phyloP scores from a whole-genome alignment of 2,329 filamentous ascomycete genomes.

The Thermoascus crustaceus region DNA sequence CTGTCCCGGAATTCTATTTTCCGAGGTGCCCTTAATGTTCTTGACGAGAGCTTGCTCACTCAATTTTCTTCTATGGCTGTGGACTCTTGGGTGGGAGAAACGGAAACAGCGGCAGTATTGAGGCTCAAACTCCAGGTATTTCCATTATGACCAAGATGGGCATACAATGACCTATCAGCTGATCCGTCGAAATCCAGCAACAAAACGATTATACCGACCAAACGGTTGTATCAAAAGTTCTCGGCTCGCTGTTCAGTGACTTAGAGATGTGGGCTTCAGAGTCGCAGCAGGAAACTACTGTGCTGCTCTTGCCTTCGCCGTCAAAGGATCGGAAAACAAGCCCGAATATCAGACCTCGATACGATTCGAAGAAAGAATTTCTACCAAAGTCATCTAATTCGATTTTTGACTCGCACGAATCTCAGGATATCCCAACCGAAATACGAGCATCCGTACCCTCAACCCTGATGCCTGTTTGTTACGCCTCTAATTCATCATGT shows the following conservation, averaged over 20 bases:
- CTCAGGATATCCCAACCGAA: slow-evolving; percentile 33
- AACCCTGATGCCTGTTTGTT: slow-evolving; percentile 63
- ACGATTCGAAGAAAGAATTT: slow-evolving; percentile 3
- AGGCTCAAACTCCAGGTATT: slow-evolving; percentile 28
- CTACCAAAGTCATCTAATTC: slow-evolving; percentile 3
- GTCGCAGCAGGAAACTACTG: slow-evolving; percentile 49
- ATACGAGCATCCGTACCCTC: slow-evolving; percentile 26
- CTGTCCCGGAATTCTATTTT: slow-evolving; percentile 14
- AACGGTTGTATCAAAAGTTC: slow-evolving; percentile 32
- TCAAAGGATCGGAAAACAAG: slow-evolving; percentile 1
- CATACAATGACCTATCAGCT: background rate
- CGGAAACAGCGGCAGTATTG: slow-evolving; percentile 13
- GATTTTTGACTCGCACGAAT: slow-evolving; percentile 2
- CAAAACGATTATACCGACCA: slow-evolving; percentile 7
- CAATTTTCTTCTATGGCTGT: slow-evolving; percentile 29
- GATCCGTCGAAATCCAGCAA: slow-evolving; percentile 15
- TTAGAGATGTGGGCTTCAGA: slow-evolving; percentile 42
- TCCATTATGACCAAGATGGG: slow-evolving; percentile 15
- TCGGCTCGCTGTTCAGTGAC: slow-evolving; percentile 40
- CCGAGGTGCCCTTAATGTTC: slow-evolving; percentile 5
- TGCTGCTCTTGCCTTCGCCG: slow-evolving; percentile 45
- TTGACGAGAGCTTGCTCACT: slow-evolving; percentile 18
- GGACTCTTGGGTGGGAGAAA: slow-evolving; percentile 22
- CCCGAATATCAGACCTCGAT: slow-evolving; percentile 2
- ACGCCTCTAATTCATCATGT: slow-evolving; percentile 62